A percentile compares a stretch with the other conserved stretches of the same genome.
phyloP scores from a whole-genome alignment of 2,329 filamentous ascomycete genomes.

The Aureobasidium sp. region DNA sequence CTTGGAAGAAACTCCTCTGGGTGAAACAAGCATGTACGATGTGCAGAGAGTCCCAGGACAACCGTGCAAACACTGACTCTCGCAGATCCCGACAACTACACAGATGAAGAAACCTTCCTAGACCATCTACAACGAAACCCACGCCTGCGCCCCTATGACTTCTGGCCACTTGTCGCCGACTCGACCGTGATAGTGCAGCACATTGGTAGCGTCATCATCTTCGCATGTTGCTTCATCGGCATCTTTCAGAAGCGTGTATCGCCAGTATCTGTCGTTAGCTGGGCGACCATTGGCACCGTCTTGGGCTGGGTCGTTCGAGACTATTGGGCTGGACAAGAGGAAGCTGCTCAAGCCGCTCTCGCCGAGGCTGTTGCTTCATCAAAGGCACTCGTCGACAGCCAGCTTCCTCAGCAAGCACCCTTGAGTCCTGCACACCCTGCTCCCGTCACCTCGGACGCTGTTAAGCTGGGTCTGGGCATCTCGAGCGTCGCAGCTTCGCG shows the following conservation, averaged over 20 bases:
- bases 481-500: neutral
- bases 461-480: constrained; percentile 19
- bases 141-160: constrained; percentile 88
- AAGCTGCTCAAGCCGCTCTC: constrained; percentile 36
- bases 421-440: neutral
- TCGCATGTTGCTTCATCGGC: constrained; percentile 85
- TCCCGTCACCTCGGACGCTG: constrained; percentile 12
- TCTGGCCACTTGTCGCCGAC: constrained; percentile 93
- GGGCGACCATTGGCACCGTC: constrained; percentile 74
- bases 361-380: constrained; percentile 22
- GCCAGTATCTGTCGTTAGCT: constrained; percentile 80
- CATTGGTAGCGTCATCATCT: constrained; percentile 89
- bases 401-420: neutral
- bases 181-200: constrained; percentile 96
- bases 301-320: constrained; percentile 90
- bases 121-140: constrained; percentile 94
- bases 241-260: constrained; percentile 85
- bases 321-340: constrained; percentile 72
- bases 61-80: neutral
- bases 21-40: constrained; percentile 85
- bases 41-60: neutral
- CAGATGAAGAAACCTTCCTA: constrained; percentile 91
- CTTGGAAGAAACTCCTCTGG: constrained; percentile 96
- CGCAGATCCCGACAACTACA: constrained; percentile 94
- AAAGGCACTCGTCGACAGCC: constrained; percentile 10